Evolutionary conservation across 306 rosid genomes (phyloP), one percentile per base, ranked within the genome.

Genomic region (Castanea crenata): DNA sequence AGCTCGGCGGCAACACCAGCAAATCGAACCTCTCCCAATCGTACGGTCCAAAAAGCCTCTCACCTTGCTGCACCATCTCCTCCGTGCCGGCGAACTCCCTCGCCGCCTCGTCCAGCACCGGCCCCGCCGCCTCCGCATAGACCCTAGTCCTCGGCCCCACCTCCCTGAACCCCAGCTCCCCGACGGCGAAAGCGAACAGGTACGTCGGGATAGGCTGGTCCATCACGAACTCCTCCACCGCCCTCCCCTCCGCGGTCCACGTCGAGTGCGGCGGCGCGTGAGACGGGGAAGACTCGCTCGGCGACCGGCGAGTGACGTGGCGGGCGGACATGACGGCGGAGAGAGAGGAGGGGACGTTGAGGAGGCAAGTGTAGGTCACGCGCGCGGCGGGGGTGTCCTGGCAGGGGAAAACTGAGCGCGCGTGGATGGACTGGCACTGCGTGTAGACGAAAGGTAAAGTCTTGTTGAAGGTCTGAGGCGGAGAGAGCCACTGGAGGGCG

Each of bases 301-400:
- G 94, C 0, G 80, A n/a, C 0, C 97, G 88, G 6, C 91, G 91
- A 9, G 62, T 80, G 1, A 90, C 71, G 68, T 85, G 93, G 7
- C 85, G 84, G 0, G 99, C 99, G 0, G 93, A 83, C 99, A 95
- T 95, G 0, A 95, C 99, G 0, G 96, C 94, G 0, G 98, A 85
- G 0, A 95, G 29, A 34, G 89, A 78, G 3, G 63, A 49, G 0
- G 99, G 99, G 27, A 95, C 73, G 78, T 95, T 93, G 55, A 95
- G 16, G 1, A 61, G 78, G 0, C 93, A 95, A 0, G 90, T 79
- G 83, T 87, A 91, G 69, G 88, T 55, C 0, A 95, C 85, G 34
- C 99, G 85, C 70, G 89, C 87, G 13, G 99, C 98, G 0, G 99
- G 97, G 4, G 99, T 95, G 83, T 95, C 99, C 78, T 95, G 99